Evolutionary conservation across 805 yeast species (phyloP).

Genomic region (Zygotorulaspora florentina): DNA sequence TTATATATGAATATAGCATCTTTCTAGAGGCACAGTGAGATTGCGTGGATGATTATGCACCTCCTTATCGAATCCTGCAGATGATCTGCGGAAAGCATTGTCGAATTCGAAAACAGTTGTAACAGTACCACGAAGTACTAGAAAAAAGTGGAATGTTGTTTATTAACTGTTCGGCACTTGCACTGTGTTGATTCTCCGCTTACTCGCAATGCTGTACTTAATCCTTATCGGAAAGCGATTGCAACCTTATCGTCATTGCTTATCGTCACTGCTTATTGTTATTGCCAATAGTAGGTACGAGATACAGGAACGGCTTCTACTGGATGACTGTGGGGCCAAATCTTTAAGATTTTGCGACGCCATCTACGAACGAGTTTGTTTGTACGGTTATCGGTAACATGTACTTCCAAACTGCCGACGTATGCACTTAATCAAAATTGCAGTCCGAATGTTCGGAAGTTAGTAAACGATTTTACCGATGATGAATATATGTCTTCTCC

Average conservation of each 20-base stretch:
- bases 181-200: background rate
- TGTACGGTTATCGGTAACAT: constrained; percentile 1
- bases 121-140: too few relatives aligned
- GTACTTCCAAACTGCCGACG: constrained; percentile 1
- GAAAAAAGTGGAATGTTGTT: background rate
- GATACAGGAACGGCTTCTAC: background rate
- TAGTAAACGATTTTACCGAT: background rate
- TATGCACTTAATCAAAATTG: background rate
- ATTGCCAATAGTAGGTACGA: background rate
- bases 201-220: background rate
- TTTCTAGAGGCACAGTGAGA: too few relatives aligned
- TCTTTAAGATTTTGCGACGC: background rate
- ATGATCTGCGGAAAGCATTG: too few relatives aligned
- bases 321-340: background rate
- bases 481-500: background rate
- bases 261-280: background rate
- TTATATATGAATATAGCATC: background rate
- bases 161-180: background rate
- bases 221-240: background rate
- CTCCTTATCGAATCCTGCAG: too few relatives aligned
- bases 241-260: background rate
- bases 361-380: background rate
- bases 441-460: background rate
- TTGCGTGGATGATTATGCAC: too few relatives aligned
- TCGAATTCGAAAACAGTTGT: too few relatives aligned